phyloP scores from a whole-genome alignment of 345 rosid genomes.

The Raphanus sativus region DNA sequence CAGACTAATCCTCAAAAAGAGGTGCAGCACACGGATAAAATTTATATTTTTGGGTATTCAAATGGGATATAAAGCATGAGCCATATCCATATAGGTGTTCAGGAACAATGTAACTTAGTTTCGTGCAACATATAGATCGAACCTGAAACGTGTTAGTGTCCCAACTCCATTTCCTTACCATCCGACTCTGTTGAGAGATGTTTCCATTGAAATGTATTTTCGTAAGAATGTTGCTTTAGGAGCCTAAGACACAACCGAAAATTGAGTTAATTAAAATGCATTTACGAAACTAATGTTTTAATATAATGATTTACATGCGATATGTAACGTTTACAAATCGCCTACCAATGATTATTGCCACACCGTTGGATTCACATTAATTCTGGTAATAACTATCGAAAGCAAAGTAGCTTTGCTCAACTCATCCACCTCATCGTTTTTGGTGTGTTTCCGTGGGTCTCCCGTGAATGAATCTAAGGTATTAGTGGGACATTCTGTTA shows the following conservation, averaged over 20 bases:
- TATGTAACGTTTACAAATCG: conserved; percentile 5
- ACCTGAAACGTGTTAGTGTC: too few relatives aligned
- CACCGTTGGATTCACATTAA: neutral
- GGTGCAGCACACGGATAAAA: too few relatives aligned
- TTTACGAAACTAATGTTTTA: neutral
- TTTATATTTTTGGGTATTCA: too few relatives aligned
- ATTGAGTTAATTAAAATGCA: neutral
- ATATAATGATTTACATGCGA: neutral
- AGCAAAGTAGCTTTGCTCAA: neutral
- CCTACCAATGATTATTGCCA: conserved; percentile 16
- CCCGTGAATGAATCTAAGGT: conserved; percentile 22
- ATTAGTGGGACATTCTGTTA: conserved; percentile 33
- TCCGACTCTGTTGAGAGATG: neutral
- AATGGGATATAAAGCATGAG: too few relatives aligned
- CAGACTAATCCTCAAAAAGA: too few relatives aligned
- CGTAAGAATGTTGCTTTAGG: neutral
- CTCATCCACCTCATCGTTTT: neutral
- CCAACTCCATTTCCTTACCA: too few relatives aligned
- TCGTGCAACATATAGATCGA: too few relatives aligned
- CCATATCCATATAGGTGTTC: too few relatives aligned
- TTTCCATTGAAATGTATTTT: neutral
- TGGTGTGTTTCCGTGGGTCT: conserved; percentile 13
- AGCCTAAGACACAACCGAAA: neutral
- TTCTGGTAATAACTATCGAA: conserved; percentile 6
- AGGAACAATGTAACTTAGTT: too few relatives aligned